Evolutionary conservation across 306 rosid species (phyloP), one percentile per base, ranked within the genome.

Genomic region (Cicer arietinum): DNA sequence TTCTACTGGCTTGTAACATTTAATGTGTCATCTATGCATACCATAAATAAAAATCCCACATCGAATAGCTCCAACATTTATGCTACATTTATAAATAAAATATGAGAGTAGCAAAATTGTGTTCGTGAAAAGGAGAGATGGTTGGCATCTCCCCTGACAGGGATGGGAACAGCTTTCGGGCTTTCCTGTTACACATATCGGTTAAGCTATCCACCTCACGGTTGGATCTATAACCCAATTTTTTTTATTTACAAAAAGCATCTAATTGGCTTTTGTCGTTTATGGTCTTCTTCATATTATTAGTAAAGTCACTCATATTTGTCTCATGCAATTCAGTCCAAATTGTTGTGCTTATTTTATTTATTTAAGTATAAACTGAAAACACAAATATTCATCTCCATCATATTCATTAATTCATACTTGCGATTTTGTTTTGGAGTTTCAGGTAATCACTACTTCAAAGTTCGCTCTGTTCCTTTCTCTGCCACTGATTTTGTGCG

Each of bases 161-260:
- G 68, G 68, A 40, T 18, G 47, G 68, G 68, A 62, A 62, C 68
- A 14, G 68, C 68, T 0, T 62, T 62, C 13, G 68, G 47, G 68
- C 68, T 62, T 62, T 39, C 68, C 68, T 62, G 68, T 62, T 14
- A 62, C 68, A 62, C 68, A 40, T 7, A 46, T 62, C 68, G 68
- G 68, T 62, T 40, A 40, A 62, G 66, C 66, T 12, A 35, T 59
- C 66, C 66, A 12, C 44, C 66, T 59, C 56, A 6, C 2, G 43
- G 66, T 37, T 35, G 66, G 66, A 39, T 59, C 66, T 35, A 7
- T 59, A 12, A 59, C 66, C 66, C 42, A 59, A 30, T 30, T 59
- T 59, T 59, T 59, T 59, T 10, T n/a, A 30, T 30, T 30, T 30
- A 30, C 37, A 30, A 30, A 30, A 30, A 30, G 37, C 59, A 17